Conservation (phyloP, 2,329 filamentous ascomycete genomes). For the Phyllosticta citrichinensis region DNA sequence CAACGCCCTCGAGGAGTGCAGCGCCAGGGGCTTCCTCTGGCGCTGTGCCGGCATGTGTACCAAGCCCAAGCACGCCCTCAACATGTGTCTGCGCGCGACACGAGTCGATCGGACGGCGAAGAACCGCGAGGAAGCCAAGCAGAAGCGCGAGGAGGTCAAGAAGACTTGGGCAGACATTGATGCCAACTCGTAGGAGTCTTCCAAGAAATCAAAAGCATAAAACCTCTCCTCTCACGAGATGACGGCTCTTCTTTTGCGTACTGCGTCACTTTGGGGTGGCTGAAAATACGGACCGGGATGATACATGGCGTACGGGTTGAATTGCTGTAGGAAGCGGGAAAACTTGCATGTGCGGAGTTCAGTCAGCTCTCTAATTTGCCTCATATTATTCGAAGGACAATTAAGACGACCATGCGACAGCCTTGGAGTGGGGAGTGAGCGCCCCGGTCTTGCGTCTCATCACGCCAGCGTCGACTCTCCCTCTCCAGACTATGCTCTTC, state of each 20-base stretch:
- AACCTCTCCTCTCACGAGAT: not conserved
- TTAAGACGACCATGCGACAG: not conserved
- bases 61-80: constrained; percentile 71
- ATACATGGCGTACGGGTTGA: not conserved
- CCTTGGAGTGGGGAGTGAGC: not conserved
- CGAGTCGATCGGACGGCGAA: constrained; percentile 64
- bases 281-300: not conserved
- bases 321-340: not conserved
- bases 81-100: constrained; percentile 72
- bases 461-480: no score
- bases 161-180: constrained; percentile 72
- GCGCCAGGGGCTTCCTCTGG: constrained; percentile 83
- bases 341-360: not conserved
- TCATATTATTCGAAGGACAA: not conserved
- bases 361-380: not conserved
- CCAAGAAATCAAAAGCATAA: not conserved
- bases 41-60: constrained; percentile 89
- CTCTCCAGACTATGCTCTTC: no score
- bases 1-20: constrained; percentile 88
- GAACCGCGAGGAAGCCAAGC: constrained; percentile 62
- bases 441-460: no score
- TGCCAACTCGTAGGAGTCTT: constrained; percentile 36
- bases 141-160: constrained; percentile 64
- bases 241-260: not conserved
- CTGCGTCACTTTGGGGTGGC: not conserved